Evolutionary conservation across 805 yeast genomes (phyloP).

Genomic region (Wickerhamiella australiensis): DNA sequence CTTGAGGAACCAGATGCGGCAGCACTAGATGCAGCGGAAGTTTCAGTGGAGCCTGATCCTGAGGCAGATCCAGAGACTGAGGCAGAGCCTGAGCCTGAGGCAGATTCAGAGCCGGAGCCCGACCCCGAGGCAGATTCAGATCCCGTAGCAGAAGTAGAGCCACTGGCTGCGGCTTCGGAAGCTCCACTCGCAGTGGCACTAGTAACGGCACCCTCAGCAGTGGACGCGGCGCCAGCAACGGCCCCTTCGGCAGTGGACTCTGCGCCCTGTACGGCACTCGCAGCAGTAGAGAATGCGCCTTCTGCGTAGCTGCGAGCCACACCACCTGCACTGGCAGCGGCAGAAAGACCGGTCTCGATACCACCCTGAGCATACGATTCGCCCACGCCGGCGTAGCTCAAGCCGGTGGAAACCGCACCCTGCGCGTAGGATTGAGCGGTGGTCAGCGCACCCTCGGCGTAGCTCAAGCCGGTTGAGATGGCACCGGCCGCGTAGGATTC

Average conservation of each 20-base stretch:
- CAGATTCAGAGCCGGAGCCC: conserved; percentile 8
- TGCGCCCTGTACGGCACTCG: not conserved
- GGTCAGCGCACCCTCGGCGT: conserved; percentile 3
- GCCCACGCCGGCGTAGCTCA: conserved; percentile 1
- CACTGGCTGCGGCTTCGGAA: not conserved
- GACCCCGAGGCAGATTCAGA: conserved; percentile 9
- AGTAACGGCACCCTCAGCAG: conserved; percentile 2
- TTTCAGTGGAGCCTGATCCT: not conserved
- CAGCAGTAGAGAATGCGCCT: conserved; percentile 7
- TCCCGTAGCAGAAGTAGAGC: conserved; percentile 1
- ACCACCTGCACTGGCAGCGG: not conserved
- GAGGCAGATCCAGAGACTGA: conserved; percentile 10
- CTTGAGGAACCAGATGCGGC: not conserved
- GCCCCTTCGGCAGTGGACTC: not conserved
- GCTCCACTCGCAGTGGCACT: too few species aligned
- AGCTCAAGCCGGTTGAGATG: not conserved
- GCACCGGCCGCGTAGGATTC: conserved; percentile 5
- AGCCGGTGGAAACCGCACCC: conserved; percentile 3
- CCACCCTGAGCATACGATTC: not conserved
- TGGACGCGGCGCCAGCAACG: conserved; percentile 8
- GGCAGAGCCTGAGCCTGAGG: conserved; percentile 10
- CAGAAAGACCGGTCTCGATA: not conserved
- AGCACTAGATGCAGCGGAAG: conserved; percentile 1
- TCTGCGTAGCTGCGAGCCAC: not conserved
- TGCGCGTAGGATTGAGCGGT: conserved; percentile 1